phyloP scores from a whole-genome alignment of 345 rosid species.

The Erucastrum elatum region DNA sequence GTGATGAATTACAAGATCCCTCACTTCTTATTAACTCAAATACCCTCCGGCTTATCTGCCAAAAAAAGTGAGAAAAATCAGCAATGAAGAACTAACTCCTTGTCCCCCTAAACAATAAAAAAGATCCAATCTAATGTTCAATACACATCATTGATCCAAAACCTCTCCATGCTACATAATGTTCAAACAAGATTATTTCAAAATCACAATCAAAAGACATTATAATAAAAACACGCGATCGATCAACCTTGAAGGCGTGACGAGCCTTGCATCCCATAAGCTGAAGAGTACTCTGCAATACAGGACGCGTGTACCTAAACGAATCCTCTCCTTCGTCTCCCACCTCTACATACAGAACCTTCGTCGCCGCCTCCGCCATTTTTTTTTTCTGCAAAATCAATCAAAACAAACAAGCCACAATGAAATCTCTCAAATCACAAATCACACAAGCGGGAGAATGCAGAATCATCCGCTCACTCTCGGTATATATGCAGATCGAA shows the following conservation, averaged over 20 bases:
- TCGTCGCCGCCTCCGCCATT: slow-evolving; percentile 66
- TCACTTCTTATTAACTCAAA: slow-evolving; percentile 70
- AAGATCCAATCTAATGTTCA: slow-evolving; percentile 3
- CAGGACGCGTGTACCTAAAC: slow-evolving; percentile 84
- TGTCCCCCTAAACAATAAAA: background rate
- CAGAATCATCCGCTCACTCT: slow-evolving; percentile 2
- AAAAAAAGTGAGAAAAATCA: slow-evolving; percentile 18
- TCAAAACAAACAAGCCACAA: background rate
- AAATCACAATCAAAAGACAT: background rate
- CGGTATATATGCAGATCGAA: slow-evolving; percentile 10
- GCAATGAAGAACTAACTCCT: background rate
- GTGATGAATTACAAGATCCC: slow-evolving; percentile 44
- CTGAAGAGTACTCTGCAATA: slow-evolving; percentile 92
- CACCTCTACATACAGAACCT: slow-evolving; percentile 79
- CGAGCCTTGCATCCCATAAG: slow-evolving; percentile 99
- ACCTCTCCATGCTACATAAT: background rate
- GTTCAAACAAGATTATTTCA: background rate
- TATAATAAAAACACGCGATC: background rate
- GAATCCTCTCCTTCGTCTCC: slow-evolving; percentile 59
- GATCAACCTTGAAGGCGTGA: slow-evolving; percentile 88
- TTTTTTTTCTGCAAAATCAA: slow-evolving; percentile 25
- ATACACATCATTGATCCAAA: slow-evolving; percentile 8
- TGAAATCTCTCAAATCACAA: background rate
- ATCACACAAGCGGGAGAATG: slow-evolving; percentile 16
- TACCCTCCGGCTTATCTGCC: slow-evolving; percentile 85